phyloP scores from a whole-genome alignment of 2,329 filamentous ascomycete genomes.

The Neospermospora avenae region DNA sequence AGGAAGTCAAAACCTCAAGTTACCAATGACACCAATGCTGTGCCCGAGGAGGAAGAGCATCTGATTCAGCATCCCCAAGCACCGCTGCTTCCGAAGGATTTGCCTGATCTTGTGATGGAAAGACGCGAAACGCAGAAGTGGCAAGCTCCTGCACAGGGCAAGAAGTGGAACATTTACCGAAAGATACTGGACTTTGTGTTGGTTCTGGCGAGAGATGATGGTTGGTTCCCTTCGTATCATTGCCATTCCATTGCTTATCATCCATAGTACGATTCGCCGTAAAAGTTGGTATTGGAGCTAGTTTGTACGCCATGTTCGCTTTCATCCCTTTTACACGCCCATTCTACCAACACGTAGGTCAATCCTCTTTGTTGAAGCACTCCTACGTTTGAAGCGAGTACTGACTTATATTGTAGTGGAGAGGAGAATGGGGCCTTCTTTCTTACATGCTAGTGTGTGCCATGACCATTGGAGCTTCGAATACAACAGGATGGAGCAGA shows the following conservation, averaged over 20 bases:
- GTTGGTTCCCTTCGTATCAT: slow-evolving; percentile 41
- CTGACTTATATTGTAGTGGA: slow-evolving; percentile 49
- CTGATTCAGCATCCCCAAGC: slow-evolving; percentile 26
- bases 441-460: slow-evolving; percentile 98
- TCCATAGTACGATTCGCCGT: slow-evolving; percentile 66
- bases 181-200: slow-evolving; percentile 52
- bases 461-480: slow-evolving; percentile 95
- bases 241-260: slow-evolving; percentile 18
- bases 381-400: not conserved
- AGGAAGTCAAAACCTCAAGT: slow-evolving; percentile 32
- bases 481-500: slow-evolving; percentile 84
- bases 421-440: slow-evolving; percentile 93
- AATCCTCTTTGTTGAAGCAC: not conserved
- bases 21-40: slow-evolving; percentile 6
- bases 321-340: slow-evolving; percentile 78
- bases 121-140: slow-evolving; percentile 17
- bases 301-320: slow-evolving; percentile 83
- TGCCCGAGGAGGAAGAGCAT: slow-evolving; percentile 31
- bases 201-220: slow-evolving; percentile 60
- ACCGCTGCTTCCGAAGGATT: slow-evolving; percentile 24
- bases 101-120: slow-evolving; percentile 25
- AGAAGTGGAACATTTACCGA: slow-evolving; percentile 30
- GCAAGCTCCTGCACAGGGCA: slow-evolving; percentile 4
- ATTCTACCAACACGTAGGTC: slow-evolving; percentile 60
- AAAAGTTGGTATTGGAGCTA: slow-evolving; percentile 88